Evolutionary conservation across 2,329 filamentous ascomycete species (phyloP), one percentile per base, ranked within the genome.

Genomic region (Dothideomycetidae sp.): DNA sequence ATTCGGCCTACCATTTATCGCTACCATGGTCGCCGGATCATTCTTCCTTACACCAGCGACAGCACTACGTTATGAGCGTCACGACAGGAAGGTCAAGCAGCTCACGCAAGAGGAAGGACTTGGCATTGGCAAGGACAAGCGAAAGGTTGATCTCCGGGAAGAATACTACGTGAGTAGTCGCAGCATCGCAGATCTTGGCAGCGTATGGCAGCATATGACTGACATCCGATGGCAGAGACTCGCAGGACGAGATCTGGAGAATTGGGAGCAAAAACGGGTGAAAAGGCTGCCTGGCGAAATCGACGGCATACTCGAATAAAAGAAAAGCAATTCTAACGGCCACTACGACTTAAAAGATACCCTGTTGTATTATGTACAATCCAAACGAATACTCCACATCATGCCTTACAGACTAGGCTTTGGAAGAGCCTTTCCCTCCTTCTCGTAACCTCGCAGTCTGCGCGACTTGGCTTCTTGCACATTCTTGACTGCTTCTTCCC

Each of bases 221-320:
- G 35, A 49, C 29, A 15, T 34, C 4, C n/a, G 10, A 9, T 12
- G 26, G 40, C 58, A 90, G 81, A 74, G 76, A 61, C 66, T 82
- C 28, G 81, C 83, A 48, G 81, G 82, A 19, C 93, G 92, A 58
- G 90, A 96, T 54, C 63, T 96, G 43, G 88, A 98, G 52, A 73
- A 84, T 53, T 98, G 90, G 90, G 88, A 96, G 57, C 90, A 96
- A 62, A 92, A 90, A 61, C 75, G 92, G 37, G 85, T 96, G 9
- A 76, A 93, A 63, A 70, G 90, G 54, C 69, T 94, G 43, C 77
- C 82, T 13, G 90, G 90, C 47, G 92, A 98, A 59, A 80, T 74
- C 43, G 88, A 98, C 57, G 88, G 88, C 21, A 71, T 82, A 35
- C 56, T 93, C 47, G 79, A 58, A 67, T 38, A 31, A 37, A 16